Percentiles rank a stretch among this genome's conserved stretches.
These are phyloP conservation scores for Odontarrhena argentea DNA, from an alignment of 345 rosid genomes.

Conservation along the genomic window DNA sequence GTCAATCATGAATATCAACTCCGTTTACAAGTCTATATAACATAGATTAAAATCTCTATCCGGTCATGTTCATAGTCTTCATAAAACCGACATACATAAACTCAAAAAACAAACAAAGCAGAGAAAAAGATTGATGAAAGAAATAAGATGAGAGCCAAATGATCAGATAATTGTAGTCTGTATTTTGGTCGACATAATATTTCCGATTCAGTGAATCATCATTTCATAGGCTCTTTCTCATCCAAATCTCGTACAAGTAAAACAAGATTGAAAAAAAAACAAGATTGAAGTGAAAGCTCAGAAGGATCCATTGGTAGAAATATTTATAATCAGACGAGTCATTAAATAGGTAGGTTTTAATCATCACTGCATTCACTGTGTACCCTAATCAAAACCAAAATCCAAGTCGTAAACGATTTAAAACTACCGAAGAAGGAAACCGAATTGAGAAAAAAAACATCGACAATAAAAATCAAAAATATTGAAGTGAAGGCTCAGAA, in stretches of 20 bases:
- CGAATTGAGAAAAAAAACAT: neutral
- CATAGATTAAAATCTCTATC: no score
- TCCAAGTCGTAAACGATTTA: neutral
- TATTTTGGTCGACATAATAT: slow-evolving; percentile 56
- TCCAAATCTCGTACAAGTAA: neutral
- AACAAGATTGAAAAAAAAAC: neutral
- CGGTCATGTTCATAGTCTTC: no score
- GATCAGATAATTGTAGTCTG: slow-evolving; percentile 96
- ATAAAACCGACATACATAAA: no score
- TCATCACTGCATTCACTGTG: slow-evolving; percentile 40
- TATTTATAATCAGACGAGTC: slow-evolving; percentile 38
- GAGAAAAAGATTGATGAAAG: neutral
- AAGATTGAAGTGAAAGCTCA: slow-evolving; percentile 35
- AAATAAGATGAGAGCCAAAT: slow-evolving; percentile 32
- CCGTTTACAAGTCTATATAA: no score
- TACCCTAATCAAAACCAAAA: neutral
- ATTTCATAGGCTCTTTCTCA: slow-evolving; percentile 27
- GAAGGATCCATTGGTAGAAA: slow-evolving; percentile 48
- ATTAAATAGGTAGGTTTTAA: slow-evolving; percentile 45
- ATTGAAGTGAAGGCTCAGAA: slow-evolving; percentile 42
- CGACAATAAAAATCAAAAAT: neutral
- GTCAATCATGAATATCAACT: no score
- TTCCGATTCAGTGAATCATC: slow-evolving; percentile 45
- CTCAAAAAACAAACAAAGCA: neutral
- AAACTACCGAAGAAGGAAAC: neutral